Base-by-base conservation (phyloP, 257 asterid species). In the Solanum pimpinellifolium region DNA sequence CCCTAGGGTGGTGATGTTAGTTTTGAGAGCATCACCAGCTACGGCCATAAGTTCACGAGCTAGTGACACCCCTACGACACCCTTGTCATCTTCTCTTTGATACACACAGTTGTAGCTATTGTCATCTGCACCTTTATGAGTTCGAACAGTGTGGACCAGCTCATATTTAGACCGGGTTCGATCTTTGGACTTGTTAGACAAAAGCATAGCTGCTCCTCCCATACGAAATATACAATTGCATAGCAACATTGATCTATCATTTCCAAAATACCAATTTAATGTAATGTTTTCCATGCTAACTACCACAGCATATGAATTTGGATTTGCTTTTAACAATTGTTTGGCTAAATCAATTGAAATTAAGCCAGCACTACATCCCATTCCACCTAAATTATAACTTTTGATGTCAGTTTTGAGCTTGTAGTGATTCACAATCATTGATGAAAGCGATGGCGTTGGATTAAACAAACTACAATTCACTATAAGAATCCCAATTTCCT, bases 281-380 rank as follows among this genome's bases (percentile, higher is more conserved):
- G 94, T 92, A 11, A 89, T 90, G 87, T 93, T 93, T 52, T 94
- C 97, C 14, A 92, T 94, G 88, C 95, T 93, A 23, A 94, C 93
- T 2, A 94, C 91, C 2, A 94, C 81, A 5, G 97, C 95, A 62
- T 89, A 91, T 2, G 93, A 86, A 27, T 90, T 85, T 9, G 89
- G 90, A 44, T 88, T 89, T 4, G 93, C 93, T 85, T 88, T 88
- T 12, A 93, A 91, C 0, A 93, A 86, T 11, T 90, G 92, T 47
- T 89, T 92, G 1, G 95, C 95, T 4, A 93, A 91, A 70, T 91
- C 96, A 0, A 87, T 29, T 15, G 93, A 92, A 9, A 91, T 90
- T 2, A 93, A 87, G 4, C 97, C 92, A 0, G 95, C 94, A 11
- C 92, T 91, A 84, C 97, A 93, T 0, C 97, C 97, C 97, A 94